These are phyloP conservation scores for Murraya koenigii DNA, from an alignment of 345 rosid species.

Conservation along the genomic window DNA sequence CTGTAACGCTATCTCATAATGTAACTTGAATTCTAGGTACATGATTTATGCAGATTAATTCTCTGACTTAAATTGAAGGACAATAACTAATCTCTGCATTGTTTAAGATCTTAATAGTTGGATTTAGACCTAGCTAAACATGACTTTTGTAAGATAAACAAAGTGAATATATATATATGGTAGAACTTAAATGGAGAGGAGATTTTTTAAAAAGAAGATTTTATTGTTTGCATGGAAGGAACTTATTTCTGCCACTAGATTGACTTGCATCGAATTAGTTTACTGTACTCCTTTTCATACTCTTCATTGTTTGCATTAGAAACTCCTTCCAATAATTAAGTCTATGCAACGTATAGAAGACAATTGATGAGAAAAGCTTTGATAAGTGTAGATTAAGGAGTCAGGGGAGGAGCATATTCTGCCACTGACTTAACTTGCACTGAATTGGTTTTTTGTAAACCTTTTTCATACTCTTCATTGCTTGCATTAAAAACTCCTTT, in stretches of 20 bases:
- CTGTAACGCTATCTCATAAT: not conserved
- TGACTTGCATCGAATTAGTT: not conserved
- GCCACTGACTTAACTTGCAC: not conserved
- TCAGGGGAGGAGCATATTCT: not conserved
- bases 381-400: not conserved
- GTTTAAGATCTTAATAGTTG: not conserved
- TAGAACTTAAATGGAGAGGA: not conserved
- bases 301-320: not conserved
- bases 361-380: not conserved
- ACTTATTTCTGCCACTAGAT: not conserved
- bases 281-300: not conserved
- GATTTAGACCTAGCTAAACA: not conserved
- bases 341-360: not conserved
- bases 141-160: not conserved
- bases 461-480: not conserved
- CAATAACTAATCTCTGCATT: not conserved
- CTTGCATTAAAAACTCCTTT: not conserved
- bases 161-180: not conserved
- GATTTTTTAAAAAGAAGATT: not conserved
- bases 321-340: not conserved
- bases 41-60: not conserved
- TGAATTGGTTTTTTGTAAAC: not conserved
- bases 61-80: not conserved
- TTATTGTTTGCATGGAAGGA: not conserved
- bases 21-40: not conserved